These are phyloP conservation scores for Septoria petroselini DNA, from an alignment of 2,329 filamentous ascomycete genomes.

Conservation along the genomic window DNA sequence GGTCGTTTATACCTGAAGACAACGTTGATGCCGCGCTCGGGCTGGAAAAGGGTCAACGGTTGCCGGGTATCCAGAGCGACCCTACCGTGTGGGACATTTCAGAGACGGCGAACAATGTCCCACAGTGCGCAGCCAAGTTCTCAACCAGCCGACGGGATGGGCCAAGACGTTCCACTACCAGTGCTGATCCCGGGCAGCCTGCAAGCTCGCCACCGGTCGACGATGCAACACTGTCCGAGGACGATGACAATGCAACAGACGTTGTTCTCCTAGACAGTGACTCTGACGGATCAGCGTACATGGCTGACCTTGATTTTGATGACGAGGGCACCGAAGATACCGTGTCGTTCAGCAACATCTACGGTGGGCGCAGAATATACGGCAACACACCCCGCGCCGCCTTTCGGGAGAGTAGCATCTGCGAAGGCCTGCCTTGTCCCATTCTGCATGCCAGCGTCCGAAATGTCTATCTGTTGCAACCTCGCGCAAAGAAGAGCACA, in stretches of 20 bases:
- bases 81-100: constrained; percentile 35
- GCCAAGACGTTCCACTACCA: constrained; percentile 5
- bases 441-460: constrained; percentile 43
- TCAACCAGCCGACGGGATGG: constrained; percentile 2
- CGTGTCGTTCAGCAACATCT: constrained; percentile 27
- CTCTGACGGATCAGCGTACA: constrained; percentile 9
- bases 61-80: constrained; percentile 23
- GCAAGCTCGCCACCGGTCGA: constrained; percentile 10
- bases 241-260: neutral
- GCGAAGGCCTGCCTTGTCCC: constrained; percentile 39
- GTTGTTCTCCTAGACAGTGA: too few relatives aligned
- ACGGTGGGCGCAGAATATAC: constrained; percentile 30
- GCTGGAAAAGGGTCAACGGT: constrained; percentile 20
- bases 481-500: constrained; percentile 20
- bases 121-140: constrained; percentile 22
- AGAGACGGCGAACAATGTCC: constrained; percentile 26
- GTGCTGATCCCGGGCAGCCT: constrained; percentile 2
- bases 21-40: constrained; percentile 29
- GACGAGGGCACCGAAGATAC: constrained; percentile 32
- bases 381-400: constrained; percentile 32
- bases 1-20: constrained; percentile 34
- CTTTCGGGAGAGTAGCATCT: constrained; percentile 27
- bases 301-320: constrained; percentile 15
- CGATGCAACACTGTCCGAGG: constrained; percentile 1
- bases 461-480: constrained; percentile 47